Evolutionary conservation across 257 asterid species (phyloP), one percentile per base, ranked within the genome.

Genomic region (Plectranthus barbatus): DNA sequence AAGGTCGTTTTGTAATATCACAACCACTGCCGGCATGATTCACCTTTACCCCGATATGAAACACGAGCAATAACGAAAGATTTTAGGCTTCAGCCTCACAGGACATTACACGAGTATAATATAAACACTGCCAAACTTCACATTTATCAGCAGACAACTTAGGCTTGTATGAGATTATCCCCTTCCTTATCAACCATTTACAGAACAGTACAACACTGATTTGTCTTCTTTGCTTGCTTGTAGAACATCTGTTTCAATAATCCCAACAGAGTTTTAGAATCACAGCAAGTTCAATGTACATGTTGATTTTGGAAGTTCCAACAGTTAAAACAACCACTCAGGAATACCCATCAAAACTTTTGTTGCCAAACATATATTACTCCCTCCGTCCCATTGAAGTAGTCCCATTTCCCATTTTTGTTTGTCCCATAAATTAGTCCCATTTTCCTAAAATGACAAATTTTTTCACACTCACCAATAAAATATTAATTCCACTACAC

Each of bases 201-300:
- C 83, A 91, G 51, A 40, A 88, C 76, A 12, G 95, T 82, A 73
- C 98, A 88, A 52, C 96, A 91, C 52, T 77, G 83, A 50, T 91
- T 91, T 50, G 97, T 86, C 79, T 88, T 91, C 94, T 91, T 91
- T 20, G 95, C 96, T 71, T 86, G 96, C 83, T 91, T 91, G 89
- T 84, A 83, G 40, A 90, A 87, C 92, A 85, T 85, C 97, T 90
- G 92, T 77, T 60, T 19, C 64, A 62, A 66, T 56, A 63, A 49
- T 63, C 50, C 36, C 58, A 66, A 20, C 24, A 23, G 33, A 33
- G 9, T 39, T 33, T 15, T n/a, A n/a, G 14, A 12, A 49, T 64
- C 62, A 34, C 64, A 37, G 49, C 14, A 0, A 37, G n/a, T n/a
- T 18, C 64, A n/a, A n/a, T 42, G 14, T 6, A 14, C 15, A 12